Evolutionary conservation across 768 basidiomycete genomes (phyloP).

Genomic region (Tulasnella sp.): DNA sequence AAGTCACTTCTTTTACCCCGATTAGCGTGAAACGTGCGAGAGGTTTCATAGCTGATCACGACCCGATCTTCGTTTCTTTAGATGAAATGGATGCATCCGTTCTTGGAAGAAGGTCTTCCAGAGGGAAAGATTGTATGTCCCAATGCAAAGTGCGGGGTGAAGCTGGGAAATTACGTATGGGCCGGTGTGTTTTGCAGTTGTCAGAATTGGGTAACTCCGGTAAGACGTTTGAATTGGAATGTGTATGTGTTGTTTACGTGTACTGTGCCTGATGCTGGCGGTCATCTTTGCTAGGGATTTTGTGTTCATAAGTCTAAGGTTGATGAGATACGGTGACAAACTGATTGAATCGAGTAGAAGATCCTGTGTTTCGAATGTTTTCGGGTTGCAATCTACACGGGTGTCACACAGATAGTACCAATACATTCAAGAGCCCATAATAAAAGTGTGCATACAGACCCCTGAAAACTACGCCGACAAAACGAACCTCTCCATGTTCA

Average conservation of each 20-base stretch:
- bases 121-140: conserved; percentile 89
- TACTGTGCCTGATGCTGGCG: background rate
- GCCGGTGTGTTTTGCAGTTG: conserved; percentile 87
- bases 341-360: no score
- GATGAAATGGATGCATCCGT: conserved; percentile 95
- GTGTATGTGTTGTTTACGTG: no score
- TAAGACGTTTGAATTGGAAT: conserved; percentile 33
- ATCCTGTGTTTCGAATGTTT: no score
- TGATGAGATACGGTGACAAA: conserved; percentile 33
- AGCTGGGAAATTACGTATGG: conserved; percentile 96
- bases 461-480: no score
- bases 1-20: conserved; percentile 17
- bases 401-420: no score
- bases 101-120: conserved; percentile 60
- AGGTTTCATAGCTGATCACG: background rate
- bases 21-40: background rate
- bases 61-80: conserved; percentile 22
- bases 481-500: no score
- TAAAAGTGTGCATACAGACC: no score
- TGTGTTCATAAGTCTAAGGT: conserved; percentile 45
- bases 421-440: no score
- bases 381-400: no score
- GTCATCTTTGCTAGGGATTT: conserved; percentile 33
- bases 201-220: conserved; percentile 85
- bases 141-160: conserved; percentile 78